Conservation (phyloP, 83 land plant species). For the Thuja plicata region DNA sequence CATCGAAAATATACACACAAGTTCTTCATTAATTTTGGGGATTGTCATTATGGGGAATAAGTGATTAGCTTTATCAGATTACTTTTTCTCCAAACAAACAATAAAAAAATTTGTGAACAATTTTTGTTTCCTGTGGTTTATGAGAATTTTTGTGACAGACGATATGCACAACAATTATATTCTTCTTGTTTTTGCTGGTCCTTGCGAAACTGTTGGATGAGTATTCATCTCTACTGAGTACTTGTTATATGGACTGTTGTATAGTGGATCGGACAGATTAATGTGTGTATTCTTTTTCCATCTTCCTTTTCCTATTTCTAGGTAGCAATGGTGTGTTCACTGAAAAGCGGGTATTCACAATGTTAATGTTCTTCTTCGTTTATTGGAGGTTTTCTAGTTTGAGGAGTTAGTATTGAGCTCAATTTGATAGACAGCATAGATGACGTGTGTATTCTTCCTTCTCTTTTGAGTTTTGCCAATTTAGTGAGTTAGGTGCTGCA, state of each 20-base stretch:
- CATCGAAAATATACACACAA: background rate
- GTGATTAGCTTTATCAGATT: background rate
- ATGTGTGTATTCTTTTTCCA: background rate
- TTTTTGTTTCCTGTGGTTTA: no score
- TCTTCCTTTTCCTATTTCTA: background rate
- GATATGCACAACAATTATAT: background rate
- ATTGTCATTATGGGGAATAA: background rate
- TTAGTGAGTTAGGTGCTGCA: background rate
- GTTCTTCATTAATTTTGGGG: background rate
- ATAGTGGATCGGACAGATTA: background rate
- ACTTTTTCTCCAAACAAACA: background rate
- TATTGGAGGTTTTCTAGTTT: background rate
- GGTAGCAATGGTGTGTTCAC: background rate
- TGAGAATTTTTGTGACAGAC: no score
- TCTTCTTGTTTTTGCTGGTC: background rate
- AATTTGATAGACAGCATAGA: background rate
- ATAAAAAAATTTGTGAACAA: no score
- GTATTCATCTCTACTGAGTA: background rate
- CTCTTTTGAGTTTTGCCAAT: background rate
- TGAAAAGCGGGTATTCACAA: background rate
- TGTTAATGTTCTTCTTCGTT: background rate
- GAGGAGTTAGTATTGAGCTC: background rate
- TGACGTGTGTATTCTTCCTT: background rate
- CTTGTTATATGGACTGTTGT: background rate
- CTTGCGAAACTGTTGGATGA: background rate